phyloP scores from a whole-genome alignment of 441 rosid genomes.

The Mallotus japonicus region DNA sequence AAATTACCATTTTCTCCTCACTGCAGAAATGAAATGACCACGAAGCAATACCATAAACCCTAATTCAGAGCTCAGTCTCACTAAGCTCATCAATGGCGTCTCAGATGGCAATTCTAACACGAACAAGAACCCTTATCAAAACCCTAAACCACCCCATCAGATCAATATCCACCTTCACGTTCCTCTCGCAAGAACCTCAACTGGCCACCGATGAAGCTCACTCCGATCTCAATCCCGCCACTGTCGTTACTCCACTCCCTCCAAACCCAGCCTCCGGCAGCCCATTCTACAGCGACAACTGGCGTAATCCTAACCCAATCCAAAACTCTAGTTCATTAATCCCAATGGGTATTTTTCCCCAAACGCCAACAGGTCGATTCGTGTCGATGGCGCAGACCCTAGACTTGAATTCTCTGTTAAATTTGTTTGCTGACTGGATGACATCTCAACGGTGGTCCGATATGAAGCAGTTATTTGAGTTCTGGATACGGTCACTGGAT shows the following conservation, averaged over 20 bases:
- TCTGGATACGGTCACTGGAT: constrained; percentile 77
- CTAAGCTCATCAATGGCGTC: constrained; percentile 49
- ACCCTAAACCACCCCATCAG: constrained; percentile 34
- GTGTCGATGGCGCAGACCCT: constrained; percentile 45
- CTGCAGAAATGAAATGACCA: not conserved
- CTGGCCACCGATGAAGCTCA: constrained; percentile 49
- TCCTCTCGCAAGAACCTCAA: constrained; percentile 64
- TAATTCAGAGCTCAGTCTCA: not conserved
- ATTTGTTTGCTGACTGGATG: constrained; percentile 70
- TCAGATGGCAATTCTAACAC: constrained; percentile 42
- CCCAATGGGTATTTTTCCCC: constrained; percentile 39
- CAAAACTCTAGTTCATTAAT: constrained; percentile 36
- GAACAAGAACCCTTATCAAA: constrained; percentile 40
- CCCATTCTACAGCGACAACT: constrained; percentile 72
- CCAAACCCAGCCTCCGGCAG: constrained; percentile 89
- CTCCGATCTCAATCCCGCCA: constrained; percentile 19
- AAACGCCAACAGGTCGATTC: constrained; percentile 32
- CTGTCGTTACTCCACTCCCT: constrained; percentile 51
- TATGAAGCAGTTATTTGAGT: constrained; percentile 69
- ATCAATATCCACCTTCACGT: constrained; percentile 57
- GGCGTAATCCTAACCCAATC: constrained; percentile 60
- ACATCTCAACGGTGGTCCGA: constrained; percentile 78
- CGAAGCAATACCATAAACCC: constrained; percentile 5
- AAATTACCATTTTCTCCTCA: not conserved
- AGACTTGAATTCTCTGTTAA: constrained; percentile 48